Percentiles rank a stretch among this genome's conserved stretches.
Conservation (phyloP, 139 green algal species). For the Microglena sp. region DNA sequence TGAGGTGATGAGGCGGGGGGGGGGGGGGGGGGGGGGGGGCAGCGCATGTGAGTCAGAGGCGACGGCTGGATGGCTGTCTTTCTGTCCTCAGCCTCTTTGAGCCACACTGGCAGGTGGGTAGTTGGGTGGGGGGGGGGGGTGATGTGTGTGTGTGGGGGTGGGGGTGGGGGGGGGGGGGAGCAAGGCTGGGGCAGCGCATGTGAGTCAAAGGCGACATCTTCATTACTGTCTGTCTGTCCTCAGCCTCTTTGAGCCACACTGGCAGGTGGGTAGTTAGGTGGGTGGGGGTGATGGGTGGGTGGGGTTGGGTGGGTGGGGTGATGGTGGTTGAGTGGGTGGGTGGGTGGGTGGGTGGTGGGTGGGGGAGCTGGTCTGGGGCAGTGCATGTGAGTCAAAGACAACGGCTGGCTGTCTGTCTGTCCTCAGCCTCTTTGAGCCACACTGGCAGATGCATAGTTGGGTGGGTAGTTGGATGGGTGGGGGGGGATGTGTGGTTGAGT, state of each 20-base stretch:
- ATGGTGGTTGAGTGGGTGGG: too few species aligned
- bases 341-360: too few species aligned
- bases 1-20: too few species aligned
- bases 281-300: too few species aligned
- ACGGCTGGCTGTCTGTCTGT: slow-evolving; percentile 90
- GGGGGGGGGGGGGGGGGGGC: too few species aligned
- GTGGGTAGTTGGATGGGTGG: background rate
- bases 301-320: too few species aligned
- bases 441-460: slow-evolving; percentile 74
- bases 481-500: background rate
- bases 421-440: slow-evolving; percentile 91
- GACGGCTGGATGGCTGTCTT: slow-evolving; percentile 90
- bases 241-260: slow-evolving; percentile 91
- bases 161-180: too few species aligned
- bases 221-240: slow-evolving; percentile 85
- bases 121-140: too few species aligned
- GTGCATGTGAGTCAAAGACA: slow-evolving; percentile 24
- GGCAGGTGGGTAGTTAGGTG: too few species aligned
- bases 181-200: slow-evolving; percentile 20
- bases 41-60: slow-evolving; percentile 27
- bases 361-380: too few species aligned
- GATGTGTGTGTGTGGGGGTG: too few species aligned
- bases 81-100: slow-evolving; percentile 88
- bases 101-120: slow-evolving; percentile 86
- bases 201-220: slow-evolving; percentile 66